Evolutionary conservation across 371 early-diverging fungal genomes (phyloP), one percentile per base, ranked within the genome.

Genomic region (Lichtheimia ramosa): DNA sequence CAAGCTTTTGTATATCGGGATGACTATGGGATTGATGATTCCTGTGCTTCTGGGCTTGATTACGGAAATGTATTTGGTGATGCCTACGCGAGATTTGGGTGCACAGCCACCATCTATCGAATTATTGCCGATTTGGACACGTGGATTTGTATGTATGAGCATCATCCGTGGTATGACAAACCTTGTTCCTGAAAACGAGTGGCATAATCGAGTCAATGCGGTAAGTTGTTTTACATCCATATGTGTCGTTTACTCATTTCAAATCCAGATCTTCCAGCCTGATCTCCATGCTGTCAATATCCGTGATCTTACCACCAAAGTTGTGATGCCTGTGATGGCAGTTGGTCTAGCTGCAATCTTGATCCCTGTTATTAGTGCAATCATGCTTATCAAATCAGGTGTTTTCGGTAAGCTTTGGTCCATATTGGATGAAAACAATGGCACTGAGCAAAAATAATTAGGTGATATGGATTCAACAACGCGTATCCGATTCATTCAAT

Each of bases 1-100:
- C 43, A 55, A 43, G 18, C 7, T 24, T 2, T 15, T 23, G 5
- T 55, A 55, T 20, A n/a, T 55, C 13, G 43, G 41, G 2, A n/a
- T 25, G 1, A 27, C 25, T 0, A 7, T 85, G 61, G 84, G 81
- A 2, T 10, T 84, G 0, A 15, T 78, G 6, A 21, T 83, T 7
- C 87, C 87, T 1, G 51, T 80, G 6, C 46, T 66, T 2, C 51
- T 84, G 14, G 84, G 85, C 2, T 51, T 78, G 24, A 25, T 81
- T 25, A 58, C 75, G 25, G 82, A 87, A 46, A 59, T 87, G 13
- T 84, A 83, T 54, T 18, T 82, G 18, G 60, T 79, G 40, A 48
- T 81, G 16, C 85, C 87, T 2, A 57, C 79, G 48, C 62, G 65
- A 8, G 50, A 65, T 27, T 43, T 71, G 5, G 62, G 59, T 49